phyloP scores from a whole-genome alignment of 2,329 filamentous ascomycete genomes.

The Paecilomyces dactylethromorphus region DNA sequence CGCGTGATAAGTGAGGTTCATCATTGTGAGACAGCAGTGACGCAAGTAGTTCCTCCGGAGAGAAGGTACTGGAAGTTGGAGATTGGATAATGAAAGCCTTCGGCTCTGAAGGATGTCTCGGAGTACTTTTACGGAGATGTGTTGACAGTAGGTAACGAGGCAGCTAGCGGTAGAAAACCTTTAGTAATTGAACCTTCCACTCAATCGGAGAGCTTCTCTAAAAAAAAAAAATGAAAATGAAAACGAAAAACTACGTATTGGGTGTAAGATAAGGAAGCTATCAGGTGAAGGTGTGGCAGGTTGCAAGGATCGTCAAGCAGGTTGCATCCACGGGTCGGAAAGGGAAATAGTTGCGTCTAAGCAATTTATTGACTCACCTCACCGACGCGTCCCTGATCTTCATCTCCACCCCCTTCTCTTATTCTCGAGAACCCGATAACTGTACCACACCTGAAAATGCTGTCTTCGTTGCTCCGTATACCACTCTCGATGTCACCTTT shows the following conservation, averaged over 20 bases:
- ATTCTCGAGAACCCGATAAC: constrained; percentile 27
- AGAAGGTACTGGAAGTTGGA: constrained; percentile 20
- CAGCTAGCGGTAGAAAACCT: constrained; percentile 11
- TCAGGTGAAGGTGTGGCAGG: constrained; percentile 2
- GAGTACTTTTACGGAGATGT: constrained; percentile 11
- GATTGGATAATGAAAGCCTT: constrained; percentile 30
- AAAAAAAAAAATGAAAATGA: no score
- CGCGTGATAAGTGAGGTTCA: constrained; percentile 11
- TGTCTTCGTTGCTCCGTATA: constrained; percentile 6
- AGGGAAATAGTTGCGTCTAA: neutral
- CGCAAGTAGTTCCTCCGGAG: constrained; percentile 22
- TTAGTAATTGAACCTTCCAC: neutral
- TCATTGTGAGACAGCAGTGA: constrained; percentile 13
- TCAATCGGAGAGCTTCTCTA: neutral
- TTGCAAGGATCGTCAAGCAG: neutral
- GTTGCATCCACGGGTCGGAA: neutral
- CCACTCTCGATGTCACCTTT: constrained; percentile 15
- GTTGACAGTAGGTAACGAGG: constrained; percentile 20
- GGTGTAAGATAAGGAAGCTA: neutral
- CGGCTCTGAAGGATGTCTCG: constrained; percentile 6
- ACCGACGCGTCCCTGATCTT: constrained; percentile 18
- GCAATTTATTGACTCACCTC: constrained; percentile 17
- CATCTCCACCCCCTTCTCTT: constrained; percentile 14
- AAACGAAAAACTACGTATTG: neutral
- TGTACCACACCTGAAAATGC: constrained; percentile 21